Base-by-base conservation (phyloP, 768 basidiomycete species). In the Phanerochaete carnosa region DNA sequence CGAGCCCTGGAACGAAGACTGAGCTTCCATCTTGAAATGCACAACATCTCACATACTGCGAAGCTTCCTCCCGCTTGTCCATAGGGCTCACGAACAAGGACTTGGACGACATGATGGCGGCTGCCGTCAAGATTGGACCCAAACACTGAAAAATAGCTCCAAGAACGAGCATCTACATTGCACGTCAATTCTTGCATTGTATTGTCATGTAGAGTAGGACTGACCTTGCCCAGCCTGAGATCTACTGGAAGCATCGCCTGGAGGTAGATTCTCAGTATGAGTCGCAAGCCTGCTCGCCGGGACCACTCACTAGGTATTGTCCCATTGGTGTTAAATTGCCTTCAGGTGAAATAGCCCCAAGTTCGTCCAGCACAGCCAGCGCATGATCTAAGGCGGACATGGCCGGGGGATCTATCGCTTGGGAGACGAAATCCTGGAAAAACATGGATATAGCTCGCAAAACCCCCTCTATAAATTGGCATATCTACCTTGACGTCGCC, bases 231-330 rank as follows among this genome's bases (percentile, higher is more conserved):
- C 28, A 98, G 80, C 43, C 93, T 82, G 11, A 95, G 76, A 73
- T 98, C 95, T 15, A 96, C 76, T 1, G 95, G 95, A n/a, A 97
- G 80, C 74, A 87, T 81, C 2, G 91, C 81, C 91, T 94, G 39
- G 8, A 66, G 13, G 23, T 19, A 32, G 33, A 12, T 3, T 16
- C 19, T 16, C 56, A 28, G 60, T 50, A 8, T 29, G n/a, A 11
- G 46, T 43, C n/a, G 22, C 47, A n/a, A 45, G 11, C 22, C 2
- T 29, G 53, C 49, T 32, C 19, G 30, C 45, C 1, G n/a, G 52
- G 16, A 37, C 57, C 1, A 66, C 80, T 59, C 64, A 86, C 89
- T 70, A 95, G 85, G 70, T 96, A 86, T 63, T 83, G 79, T 11
- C 95, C 95, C 6, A 98, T 77, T 1, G 95, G 84, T 0, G 94